A percentile compares a stretch with the other conserved stretches of the same genome.
Conservation (phyloP, 1,139 yeast species). For the Suhomyces bribrorum region DNA sequence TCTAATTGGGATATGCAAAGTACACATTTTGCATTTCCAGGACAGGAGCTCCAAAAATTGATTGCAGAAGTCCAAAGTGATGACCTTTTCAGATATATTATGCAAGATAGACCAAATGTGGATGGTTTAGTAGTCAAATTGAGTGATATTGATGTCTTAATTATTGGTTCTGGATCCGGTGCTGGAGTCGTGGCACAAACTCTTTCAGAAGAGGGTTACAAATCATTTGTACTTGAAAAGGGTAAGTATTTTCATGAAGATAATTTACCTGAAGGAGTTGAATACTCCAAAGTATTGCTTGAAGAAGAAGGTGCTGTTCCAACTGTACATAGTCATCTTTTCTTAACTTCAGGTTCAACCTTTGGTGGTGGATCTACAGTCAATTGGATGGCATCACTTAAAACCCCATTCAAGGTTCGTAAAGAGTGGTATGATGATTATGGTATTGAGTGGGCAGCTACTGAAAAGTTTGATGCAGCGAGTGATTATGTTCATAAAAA, state of each 20-base stretch:
- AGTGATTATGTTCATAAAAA: conserved; percentile 49
- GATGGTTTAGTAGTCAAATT: conserved; percentile 35
- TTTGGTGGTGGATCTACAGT: conserved; percentile 67
- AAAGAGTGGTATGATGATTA: conserved; percentile 54
- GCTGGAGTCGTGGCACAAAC: conserved; percentile 60
- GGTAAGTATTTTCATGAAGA: conserved; percentile 48
- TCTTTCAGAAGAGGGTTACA: conserved; percentile 46
- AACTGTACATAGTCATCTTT: conserved; percentile 37
- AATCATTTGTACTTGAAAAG: conserved; percentile 53
- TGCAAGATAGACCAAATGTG: conserved; percentile 34
- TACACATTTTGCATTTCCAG: conserved; percentile 38
- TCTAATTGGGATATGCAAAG: conserved; percentile 35
- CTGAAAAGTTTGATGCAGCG: conserved; percentile 45
- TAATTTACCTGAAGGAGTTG: conserved; percentile 36
- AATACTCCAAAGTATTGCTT: conserved; percentile 44
- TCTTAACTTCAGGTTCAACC: conserved; percentile 54
- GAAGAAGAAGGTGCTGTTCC: conserved; percentile 43
- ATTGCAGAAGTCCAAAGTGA: conserved; percentile 26
- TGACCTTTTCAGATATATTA: conserved; percentile 31
- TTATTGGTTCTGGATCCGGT: conserved; percentile 60
- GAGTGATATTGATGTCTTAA: conserved; percentile 45
- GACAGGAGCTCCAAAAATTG: conserved; percentile 31
- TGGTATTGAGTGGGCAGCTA: conserved; percentile 52
- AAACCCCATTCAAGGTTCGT: conserved; percentile 55
- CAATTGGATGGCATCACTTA: conserved; percentile 60